Evolutionary conservation across 2,329 filamentous ascomycete species (phyloP).

Genomic region (Teratosphaeria destructans): DNA sequence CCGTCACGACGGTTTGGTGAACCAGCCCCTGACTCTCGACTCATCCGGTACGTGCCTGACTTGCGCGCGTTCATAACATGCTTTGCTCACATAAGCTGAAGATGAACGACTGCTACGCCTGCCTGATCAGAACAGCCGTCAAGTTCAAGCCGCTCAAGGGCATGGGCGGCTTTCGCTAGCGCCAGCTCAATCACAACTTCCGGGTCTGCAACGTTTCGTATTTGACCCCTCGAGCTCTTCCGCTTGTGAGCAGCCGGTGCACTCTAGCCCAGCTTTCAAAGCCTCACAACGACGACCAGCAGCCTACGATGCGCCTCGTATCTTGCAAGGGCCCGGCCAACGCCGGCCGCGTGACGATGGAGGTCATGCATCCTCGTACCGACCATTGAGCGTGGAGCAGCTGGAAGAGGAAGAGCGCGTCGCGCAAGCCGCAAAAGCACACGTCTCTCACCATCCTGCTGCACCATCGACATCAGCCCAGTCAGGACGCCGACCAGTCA

Average conservation of each 20-base stretch:
- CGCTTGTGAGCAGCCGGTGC: constrained; percentile 10
- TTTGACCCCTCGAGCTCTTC: constrained; percentile 25
- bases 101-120: constrained; percentile 27
- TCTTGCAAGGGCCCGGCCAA: constrained; percentile 3
- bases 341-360: background rate
- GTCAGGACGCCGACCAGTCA: background rate
- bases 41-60: constrained; percentile 34
- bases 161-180: constrained; percentile 29
- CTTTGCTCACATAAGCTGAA: constrained; percentile 13
- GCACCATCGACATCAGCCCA: background rate
- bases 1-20: constrained; percentile 4
- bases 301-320: background rate
- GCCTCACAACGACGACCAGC: constrained; percentile 20
- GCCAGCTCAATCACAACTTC: background rate
- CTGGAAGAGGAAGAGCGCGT: constrained; percentile 2
- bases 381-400: constrained; percentile 2
- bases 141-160: constrained; percentile 26
- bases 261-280: constrained; percentile 32
- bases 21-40: constrained; percentile 28
- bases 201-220: constrained; percentile 11
- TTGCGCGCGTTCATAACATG: constrained; percentile 1
- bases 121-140: constrained; percentile 22
- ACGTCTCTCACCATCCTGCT: background rate
- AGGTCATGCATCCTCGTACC: background rate
- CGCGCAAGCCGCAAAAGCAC: background rate